These are phyloP conservation scores for Diutina rugosa DNA, from an alignment of 1,139 yeast genomes.

Conservation along the genomic window DNA sequence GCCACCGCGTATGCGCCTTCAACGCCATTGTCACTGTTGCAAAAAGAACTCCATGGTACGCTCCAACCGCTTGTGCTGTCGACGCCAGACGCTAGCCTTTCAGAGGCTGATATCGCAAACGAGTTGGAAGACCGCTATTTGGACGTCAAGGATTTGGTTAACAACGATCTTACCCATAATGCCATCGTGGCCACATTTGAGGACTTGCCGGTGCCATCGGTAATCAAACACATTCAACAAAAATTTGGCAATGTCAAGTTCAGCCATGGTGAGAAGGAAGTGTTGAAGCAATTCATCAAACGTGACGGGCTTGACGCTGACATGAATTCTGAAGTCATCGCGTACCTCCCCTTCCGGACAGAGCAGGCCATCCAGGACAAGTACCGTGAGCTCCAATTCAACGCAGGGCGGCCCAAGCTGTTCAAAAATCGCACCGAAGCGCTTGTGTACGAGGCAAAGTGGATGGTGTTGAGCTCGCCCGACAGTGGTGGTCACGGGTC, in stretches of 20 bases:
- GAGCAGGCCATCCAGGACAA: background rate
- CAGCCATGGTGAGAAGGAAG: background rate
- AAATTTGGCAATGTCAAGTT: background rate
- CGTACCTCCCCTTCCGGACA: background rate
- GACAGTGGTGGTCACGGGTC: background rate
- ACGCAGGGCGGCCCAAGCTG: background rate
- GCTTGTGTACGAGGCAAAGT: background rate
- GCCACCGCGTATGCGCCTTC: no score
- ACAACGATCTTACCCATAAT: background rate
- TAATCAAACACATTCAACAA: background rate
- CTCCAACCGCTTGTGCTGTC: background rate
- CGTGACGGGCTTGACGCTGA: background rate
- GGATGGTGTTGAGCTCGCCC: background rate
- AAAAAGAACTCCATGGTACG: background rate
- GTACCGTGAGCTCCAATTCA: background rate
- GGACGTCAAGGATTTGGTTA: background rate
- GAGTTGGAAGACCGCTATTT: background rate
- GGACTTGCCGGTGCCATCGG: background rate
- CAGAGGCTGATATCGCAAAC: background rate
- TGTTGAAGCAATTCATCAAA: background rate
- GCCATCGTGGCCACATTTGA: background rate
- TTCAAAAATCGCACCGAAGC: background rate
- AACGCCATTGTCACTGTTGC: background rate
- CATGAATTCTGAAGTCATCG: background rate
- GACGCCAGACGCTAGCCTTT: background rate